A percentile compares a stretch with the other conserved stretches of the same genome.
These are phyloP conservation scores for Phaeotremella skinneri DNA, from an alignment of 768 basidiomycete species.

Conservation along the genomic window DNA sequence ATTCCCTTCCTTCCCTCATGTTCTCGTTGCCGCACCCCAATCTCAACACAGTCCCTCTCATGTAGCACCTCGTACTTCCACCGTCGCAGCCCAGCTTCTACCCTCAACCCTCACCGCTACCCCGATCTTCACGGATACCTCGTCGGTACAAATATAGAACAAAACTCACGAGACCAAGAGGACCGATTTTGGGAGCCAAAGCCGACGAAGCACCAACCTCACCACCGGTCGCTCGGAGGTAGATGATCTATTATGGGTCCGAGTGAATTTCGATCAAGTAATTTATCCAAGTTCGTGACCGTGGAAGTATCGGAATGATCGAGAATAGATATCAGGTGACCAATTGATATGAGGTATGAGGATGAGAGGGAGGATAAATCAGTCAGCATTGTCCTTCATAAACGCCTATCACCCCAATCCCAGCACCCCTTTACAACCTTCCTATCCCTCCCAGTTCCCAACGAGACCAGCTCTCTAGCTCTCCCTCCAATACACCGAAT, in stretches of 20 bases:
- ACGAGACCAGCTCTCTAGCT: not conserved
- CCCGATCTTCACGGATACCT: not conserved
- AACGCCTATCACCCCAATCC: no score
- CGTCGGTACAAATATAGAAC: not conserved
- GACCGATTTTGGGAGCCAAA: constrained; percentile 99
- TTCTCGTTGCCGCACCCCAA: no score
- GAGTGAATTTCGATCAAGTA: not conserved
- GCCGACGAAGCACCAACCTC: constrained; percentile 99
- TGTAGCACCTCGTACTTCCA: no score
- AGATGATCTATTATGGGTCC: constrained; percentile 66
- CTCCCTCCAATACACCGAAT: not conserved
- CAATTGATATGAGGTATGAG: not conserved
- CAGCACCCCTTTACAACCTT: no score
- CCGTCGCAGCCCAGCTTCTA: not conserved
- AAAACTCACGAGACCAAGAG: constrained; percentile 87
- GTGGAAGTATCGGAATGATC: not conserved
- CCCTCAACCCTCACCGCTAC: not conserved
- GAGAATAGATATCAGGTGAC: no score
- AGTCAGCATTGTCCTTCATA: no score
- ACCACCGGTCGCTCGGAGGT: constrained; percentile 96
- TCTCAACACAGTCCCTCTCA: no score
- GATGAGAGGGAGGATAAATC: no score
- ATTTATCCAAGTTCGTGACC: not conserved
- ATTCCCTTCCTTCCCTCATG: no score
- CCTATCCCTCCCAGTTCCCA: not conserved